These are phyloP conservation scores for Telopea speciosissima DNA, from an alignment of 177 flowering plant genomes.

Conservation along the genomic window DNA sequence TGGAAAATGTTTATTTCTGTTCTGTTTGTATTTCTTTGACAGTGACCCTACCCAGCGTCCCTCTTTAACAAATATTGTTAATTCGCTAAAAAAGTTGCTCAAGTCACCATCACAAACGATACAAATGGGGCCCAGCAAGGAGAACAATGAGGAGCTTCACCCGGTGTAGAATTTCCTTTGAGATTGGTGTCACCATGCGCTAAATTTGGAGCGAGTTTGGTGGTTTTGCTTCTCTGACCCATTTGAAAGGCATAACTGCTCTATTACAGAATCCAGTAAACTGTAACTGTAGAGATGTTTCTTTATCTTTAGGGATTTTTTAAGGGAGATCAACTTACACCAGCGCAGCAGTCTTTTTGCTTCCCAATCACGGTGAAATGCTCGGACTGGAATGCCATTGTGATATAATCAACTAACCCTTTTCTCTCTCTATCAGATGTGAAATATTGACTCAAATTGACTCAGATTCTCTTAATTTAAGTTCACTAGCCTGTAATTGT, in stretches of 20 bases:
- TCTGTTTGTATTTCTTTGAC: slow-evolving; percentile 16
- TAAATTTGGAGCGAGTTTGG: background rate
- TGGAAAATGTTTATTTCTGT: too few species aligned
- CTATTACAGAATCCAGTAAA: background rate
- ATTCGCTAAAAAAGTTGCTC: slow-evolving; percentile 68
- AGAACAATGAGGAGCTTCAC: background rate
- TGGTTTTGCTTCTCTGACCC: background rate
- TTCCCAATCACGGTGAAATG: background rate
- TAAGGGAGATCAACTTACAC: background rate
- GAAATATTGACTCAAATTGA: background rate
- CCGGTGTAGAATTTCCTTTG: background rate
- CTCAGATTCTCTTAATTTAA: background rate
- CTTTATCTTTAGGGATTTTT: background rate
- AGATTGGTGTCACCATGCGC: too few species aligned
- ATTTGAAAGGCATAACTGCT: background rate
- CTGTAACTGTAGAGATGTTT: background rate
- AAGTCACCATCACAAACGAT: slow-evolving; percentile 60
- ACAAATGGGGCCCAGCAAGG: slow-evolving; percentile 39
- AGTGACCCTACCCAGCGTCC: slow-evolving; percentile 85
- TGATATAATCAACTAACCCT: too few species aligned
- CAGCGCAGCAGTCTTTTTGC: background rate
- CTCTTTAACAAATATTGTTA: slow-evolving; percentile 56
- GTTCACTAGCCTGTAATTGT: background rate
- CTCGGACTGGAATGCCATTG: background rate
- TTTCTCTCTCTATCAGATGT: background rate